Percentiles rank a stretch among this genome's conserved stretches.
phyloP scores from a whole-genome alignment of 345 rosid species.

The Moricandia arvensis region DNA sequence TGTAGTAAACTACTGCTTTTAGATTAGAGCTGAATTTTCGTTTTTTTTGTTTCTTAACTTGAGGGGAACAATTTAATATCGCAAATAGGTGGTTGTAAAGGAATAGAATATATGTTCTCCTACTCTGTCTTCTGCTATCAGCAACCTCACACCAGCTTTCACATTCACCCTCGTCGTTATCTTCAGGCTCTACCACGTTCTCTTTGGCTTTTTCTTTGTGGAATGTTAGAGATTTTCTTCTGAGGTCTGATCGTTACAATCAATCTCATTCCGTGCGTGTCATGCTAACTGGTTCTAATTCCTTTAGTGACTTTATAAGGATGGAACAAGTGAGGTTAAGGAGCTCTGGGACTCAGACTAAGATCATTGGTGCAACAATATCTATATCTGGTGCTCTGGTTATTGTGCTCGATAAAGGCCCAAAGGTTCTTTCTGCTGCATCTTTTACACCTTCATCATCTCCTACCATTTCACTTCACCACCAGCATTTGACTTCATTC shows the following conservation, averaged over 20 bases:
- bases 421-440: constrained; percentile 20
- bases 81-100: constrained; percentile 20
- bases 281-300: background rate
- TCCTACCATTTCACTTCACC: background rate
- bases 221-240: background rate
- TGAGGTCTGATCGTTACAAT: background rate
- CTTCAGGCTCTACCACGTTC: too few species aligned
- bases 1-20: too few species aligned
- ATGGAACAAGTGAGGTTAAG: constrained; percentile 22
- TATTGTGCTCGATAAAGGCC: constrained; percentile 32
- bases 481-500: background rate
- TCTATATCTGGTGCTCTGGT: constrained; percentile 35
- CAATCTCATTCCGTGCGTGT: background rate
- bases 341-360: constrained; percentile 34
- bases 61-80: constrained; percentile 27
- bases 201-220: background rate
- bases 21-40: too few species aligned
- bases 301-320: background rate
- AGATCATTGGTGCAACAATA: constrained; percentile 29
- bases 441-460: too few species aligned
- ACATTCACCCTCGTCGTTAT: too few species aligned
- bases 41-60: too few species aligned
- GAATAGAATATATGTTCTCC: constrained; percentile 35
- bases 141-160: too few species aligned
- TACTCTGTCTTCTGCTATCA: too few species aligned